Evolutionary conservation across 352 stramenopile species (phyloP).

Genomic region (Pythium dissotocum): DNA sequence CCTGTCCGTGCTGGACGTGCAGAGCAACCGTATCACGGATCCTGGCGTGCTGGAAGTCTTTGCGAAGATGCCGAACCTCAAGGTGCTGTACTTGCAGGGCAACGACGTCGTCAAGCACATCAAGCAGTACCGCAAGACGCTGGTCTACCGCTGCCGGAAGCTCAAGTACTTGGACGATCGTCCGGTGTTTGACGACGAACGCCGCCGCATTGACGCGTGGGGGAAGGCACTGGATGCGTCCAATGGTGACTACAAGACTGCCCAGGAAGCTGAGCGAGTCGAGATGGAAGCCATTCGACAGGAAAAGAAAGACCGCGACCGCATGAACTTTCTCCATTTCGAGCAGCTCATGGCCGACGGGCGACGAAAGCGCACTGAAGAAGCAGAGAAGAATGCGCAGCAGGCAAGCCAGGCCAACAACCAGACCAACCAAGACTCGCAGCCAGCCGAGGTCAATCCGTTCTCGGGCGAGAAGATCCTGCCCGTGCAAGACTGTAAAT

Average conservation of each 20-base stretch:
- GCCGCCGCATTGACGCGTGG: conserved; percentile 81
- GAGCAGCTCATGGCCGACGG: conserved; percentile 87
- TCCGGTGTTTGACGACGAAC: conserved; percentile 86
- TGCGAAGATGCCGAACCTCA: conserved; percentile 72
- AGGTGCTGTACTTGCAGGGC: conserved; percentile 81
- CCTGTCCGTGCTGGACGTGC: conserved; percentile 77
- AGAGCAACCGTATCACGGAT: conserved; percentile 81
- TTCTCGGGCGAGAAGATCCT: conserved; percentile 80
- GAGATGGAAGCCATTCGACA: conserved; percentile 84
- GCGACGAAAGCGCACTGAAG: conserved; percentile 53
- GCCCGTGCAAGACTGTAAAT: conserved; percentile 55
- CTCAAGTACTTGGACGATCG: conserved; percentile 84
- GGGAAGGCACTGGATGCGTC: conserved; percentile 61
- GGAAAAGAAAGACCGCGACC: conserved; percentile 86
- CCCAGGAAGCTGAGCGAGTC: conserved; percentile 78
- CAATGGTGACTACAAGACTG: conserved; percentile 75
- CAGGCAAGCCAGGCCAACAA: conserved; percentile 20
- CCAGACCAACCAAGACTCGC: conserved; percentile 14
- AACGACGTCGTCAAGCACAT: conserved; percentile 89
- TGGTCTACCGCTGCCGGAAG: conserved; percentile 72
- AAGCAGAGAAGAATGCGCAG: conserved; percentile 30
- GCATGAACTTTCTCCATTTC: conserved; percentile 86
- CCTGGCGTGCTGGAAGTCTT: conserved; percentile 63
- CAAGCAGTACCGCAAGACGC: conserved; percentile 84
- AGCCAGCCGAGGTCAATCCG: conserved; percentile 42